Percentiles rank a stretch among this genome's conserved stretches.
Conservation (phyloP, 306 rosid genomes). For the peach (Prunus persica) region Prunus_persica_NCBIv2 NC_034009.1:41351001-41351500, state of each 20-base stretch:
- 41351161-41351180: not conserved
- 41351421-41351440: not conserved
- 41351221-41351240: conserved; percentile 36
- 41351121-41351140: not conserved
- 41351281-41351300: conserved; percentile 33
- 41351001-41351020: not conserved
- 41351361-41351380: not conserved
- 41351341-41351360: conserved; percentile 57
- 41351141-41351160: not conserved
- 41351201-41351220: conserved; percentile 41
- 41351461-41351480: conserved; percentile 2
- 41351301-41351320: conserved; percentile 67
- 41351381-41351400: conserved; percentile 14
- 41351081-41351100: not conserved
- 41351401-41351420: conserved; percentile 7
- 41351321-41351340: conserved; percentile 81
- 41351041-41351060: not conserved
- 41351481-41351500: not conserved
- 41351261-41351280: conserved; percentile 52
- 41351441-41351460: not conserved
- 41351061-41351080: not conserved
- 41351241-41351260: conserved; percentile 48
- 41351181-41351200: conserved; percentile 10
- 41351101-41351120: not conserved
- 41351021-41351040: not conserved